Conservation (phyloP, 2,329 filamentous ascomycete species). For the Colletotrichum spaethianum region DNA sequence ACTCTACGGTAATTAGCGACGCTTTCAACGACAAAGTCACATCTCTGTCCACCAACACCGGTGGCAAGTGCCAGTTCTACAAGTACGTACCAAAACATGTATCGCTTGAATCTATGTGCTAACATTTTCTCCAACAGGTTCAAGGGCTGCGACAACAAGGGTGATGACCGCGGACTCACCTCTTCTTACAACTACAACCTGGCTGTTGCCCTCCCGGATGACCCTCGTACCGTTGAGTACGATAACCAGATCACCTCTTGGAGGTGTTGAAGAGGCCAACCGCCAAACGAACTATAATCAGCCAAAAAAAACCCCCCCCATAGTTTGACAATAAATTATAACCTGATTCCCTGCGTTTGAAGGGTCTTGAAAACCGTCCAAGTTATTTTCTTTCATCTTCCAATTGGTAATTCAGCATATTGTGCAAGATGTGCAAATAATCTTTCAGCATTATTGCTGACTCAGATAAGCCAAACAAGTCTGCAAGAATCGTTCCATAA, state of each 20-base stretch:
- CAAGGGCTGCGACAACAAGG: constrained; percentile 36
- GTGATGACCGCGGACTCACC: constrained; percentile 35
- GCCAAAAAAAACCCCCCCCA: background rate
- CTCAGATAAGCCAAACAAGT: background rate
- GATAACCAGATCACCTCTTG: constrained; percentile 34
- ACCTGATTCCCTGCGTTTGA: background rate
- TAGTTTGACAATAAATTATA: background rate
- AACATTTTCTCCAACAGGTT: background rate
- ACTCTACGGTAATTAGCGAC: constrained; percentile 24
- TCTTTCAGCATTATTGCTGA: too few species aligned
- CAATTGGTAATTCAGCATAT: too few species aligned
- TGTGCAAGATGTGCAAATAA: too few species aligned
- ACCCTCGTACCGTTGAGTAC: constrained; percentile 34
- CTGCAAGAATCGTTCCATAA: background rate
- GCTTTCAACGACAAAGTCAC: constrained; percentile 27
- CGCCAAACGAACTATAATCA: background rate
- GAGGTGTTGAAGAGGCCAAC: constrained; percentile 18
- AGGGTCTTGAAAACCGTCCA: too few species aligned
- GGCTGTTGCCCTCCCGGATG: constrained; percentile 17
- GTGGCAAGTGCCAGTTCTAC: constrained; percentile 35
- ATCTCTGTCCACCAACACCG: constrained; percentile 34
- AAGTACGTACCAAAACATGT: constrained; percentile 4
- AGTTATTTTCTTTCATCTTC: too few species aligned
- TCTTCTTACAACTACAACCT: constrained; percentile 35
- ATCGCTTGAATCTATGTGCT: background rate